phyloP scores from a whole-genome alignment of 139 green algal genomes.

The Micractinium sp. region DNA sequence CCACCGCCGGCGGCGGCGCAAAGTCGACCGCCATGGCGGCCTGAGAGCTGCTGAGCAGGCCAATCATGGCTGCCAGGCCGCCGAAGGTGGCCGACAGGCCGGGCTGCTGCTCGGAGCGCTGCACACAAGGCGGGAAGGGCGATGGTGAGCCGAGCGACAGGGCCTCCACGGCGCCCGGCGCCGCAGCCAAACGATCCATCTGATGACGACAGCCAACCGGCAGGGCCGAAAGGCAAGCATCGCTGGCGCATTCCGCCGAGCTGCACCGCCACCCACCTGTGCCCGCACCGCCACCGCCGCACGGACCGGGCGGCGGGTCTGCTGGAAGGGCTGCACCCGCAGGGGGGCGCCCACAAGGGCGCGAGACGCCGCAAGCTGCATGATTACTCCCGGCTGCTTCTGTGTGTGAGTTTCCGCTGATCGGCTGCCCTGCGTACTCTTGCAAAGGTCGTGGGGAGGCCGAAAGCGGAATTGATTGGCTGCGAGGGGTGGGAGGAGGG shows the following conservation, averaged over 20 bases:
- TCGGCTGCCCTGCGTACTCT: too few relatives aligned
- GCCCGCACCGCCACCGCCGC: conserved; percentile 1
- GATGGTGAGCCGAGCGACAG: not conserved
- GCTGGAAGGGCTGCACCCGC: conserved; percentile 14
- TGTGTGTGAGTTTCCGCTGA: not conserved
- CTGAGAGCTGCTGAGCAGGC: conserved; percentile 40
- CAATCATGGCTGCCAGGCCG: conserved; percentile 67
- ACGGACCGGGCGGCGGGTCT: not conserved
- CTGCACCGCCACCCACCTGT: not conserved
- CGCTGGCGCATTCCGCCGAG: not conserved
- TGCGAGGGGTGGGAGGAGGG: too few relatives aligned
- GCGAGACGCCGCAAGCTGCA: not conserved
- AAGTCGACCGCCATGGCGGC: conserved; percentile 60
- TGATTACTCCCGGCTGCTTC: not conserved
- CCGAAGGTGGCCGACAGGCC: conserved; percentile 46
- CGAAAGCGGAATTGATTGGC: too few relatives aligned
- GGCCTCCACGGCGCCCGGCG: not conserved
- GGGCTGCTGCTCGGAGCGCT: not conserved
- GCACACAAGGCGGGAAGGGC: not conserved
- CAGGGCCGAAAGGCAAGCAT: not conserved
- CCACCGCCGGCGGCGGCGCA: conserved; percentile 50
- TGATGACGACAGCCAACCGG: too few relatives aligned
- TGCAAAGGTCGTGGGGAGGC: too few relatives aligned
- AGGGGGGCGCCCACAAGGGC: not conserved
- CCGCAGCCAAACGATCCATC: too few relatives aligned